Evolutionary conservation across 257 asterid species (phyloP), one percentile per base, ranked within the genome.

Genomic region (Ballota nigra): DNA sequence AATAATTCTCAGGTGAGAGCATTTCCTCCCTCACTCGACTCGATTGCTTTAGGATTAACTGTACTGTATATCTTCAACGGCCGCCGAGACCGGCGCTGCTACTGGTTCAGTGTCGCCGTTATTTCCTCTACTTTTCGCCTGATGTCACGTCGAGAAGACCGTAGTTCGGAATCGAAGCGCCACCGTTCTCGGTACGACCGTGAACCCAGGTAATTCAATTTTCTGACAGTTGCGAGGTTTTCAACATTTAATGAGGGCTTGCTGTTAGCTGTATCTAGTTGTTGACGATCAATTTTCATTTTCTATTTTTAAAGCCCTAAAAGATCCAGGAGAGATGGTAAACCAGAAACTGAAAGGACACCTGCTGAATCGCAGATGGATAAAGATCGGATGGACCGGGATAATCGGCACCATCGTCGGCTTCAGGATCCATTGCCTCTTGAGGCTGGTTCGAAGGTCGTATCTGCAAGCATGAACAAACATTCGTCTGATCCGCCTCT

Each of bases 101-200:
- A 43, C 57, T 26, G 12, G 22, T 26, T 3, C 11, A 56, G 64
- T 16, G 59, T n/a, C 22, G 22, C 5, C 6, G 72, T 52, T 4
- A 15, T 49, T 22, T 15, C n/a, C 49, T 19, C 52, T 40, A 20
- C 33, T n/a, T 8, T 11, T 16, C 36, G 40, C 51, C 49, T 34
- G 41, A 91, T 91, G 97, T 86, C 97, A 41, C 97, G 96, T 65
- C 87, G 89, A 20, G 95, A 88, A 24, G 84, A 76, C 71, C 94
- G 91, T 57, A 81, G 76, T 71, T 83, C 85, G 72, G 96, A 89
- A 6, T 68, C 95, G 4, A 85, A 83, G 77, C 89, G 97, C 24
- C 85, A 72, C 78, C 92, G 89, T 68, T 86, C 96, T 49, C 87
- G 95, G 62, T 85, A 85, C 82, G 98, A 87, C 76, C 89, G 87